Evolutionary conservation across 106 monocot species (phyloP).

Genomic region (Dioscorea dumetorum): DNA sequence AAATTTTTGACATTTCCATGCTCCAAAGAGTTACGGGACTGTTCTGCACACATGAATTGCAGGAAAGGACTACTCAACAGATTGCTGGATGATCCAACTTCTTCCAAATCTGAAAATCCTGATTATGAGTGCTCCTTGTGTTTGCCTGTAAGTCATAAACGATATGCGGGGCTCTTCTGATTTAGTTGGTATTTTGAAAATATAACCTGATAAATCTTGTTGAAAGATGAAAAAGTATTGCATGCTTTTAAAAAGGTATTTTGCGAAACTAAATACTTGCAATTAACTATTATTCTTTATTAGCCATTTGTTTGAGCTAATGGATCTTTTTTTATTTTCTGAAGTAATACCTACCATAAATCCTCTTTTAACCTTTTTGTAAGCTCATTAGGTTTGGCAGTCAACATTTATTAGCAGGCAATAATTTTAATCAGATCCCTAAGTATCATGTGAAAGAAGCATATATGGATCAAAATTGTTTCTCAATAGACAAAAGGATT

Average conservation of each 20-base stretch:
- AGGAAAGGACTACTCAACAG: background rate
- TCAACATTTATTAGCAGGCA: no score
- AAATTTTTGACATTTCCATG: slow-evolving; percentile 32
- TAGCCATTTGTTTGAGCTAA: background rate
- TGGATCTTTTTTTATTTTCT: background rate
- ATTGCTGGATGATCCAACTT: background rate
- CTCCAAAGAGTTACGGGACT: background rate
- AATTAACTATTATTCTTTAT: background rate
- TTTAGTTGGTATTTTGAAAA: background rate
- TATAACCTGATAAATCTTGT: background rate
- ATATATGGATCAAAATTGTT: no score
- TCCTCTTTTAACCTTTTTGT: no score
- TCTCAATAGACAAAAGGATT: no score
- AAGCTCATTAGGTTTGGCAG: no score
- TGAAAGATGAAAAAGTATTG: background rate
- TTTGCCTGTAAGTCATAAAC: slow-evolving; percentile 25
- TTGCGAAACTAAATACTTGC: background rate
- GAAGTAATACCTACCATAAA: background rate
- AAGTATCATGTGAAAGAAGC: no score
- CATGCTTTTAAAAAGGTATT: background rate
- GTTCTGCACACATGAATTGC: background rate
- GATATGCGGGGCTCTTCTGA: background rate
- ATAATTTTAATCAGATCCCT: no score
- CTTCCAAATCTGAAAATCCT: slow-evolving; percentile 5
- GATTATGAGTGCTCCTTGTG: slow-evolving; percentile 22